Evolutionary conservation across 306 rosid species (phyloP).

Genomic region (Lupinus albus): DNA sequence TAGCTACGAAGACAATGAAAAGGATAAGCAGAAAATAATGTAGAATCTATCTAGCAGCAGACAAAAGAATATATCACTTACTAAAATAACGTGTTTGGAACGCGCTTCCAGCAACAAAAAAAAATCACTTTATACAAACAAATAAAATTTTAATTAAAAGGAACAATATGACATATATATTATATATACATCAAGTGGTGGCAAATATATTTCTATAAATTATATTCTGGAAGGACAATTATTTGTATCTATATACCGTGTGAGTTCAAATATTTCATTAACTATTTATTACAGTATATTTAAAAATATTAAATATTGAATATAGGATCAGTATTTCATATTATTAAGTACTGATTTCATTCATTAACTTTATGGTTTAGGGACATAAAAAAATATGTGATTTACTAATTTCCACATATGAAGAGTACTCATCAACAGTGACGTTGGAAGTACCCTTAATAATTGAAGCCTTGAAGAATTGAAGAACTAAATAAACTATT

Average conservation of each 20-base stretch:
- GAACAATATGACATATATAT: no score
- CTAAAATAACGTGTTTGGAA: slow-evolving; percentile 26
- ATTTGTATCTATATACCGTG: no score
- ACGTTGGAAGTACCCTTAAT: slow-evolving; percentile 27
- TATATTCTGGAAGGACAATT: no score
- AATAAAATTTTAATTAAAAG: slow-evolving; percentile 4
- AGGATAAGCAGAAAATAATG: slow-evolving; percentile 18
- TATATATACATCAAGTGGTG: no score
- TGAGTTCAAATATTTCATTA: no score
- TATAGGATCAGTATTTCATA: no score
- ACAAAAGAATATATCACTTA: slow-evolving; percentile 21
- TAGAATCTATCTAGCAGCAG: slow-evolving; percentile 31
- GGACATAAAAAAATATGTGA: background rate
- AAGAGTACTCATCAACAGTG: background rate
- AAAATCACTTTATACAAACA: slow-evolving; percentile 27
- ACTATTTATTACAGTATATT: no score
- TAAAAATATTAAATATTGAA: no score
- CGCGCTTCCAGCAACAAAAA: slow-evolving; percentile 39
- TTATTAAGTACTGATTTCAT: no score
- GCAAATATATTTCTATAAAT: no score
- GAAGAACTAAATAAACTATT: slow-evolving; percentile 44
- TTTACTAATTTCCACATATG: slow-evolving; percentile 17
- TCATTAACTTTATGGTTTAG: no score
- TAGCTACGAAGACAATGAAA: background rate
- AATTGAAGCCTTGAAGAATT: slow-evolving; percentile 44